Evolutionary conservation across 2,329 filamentous ascomycete species (phyloP).

Genomic region (Rosellinia necatrix): DNA sequence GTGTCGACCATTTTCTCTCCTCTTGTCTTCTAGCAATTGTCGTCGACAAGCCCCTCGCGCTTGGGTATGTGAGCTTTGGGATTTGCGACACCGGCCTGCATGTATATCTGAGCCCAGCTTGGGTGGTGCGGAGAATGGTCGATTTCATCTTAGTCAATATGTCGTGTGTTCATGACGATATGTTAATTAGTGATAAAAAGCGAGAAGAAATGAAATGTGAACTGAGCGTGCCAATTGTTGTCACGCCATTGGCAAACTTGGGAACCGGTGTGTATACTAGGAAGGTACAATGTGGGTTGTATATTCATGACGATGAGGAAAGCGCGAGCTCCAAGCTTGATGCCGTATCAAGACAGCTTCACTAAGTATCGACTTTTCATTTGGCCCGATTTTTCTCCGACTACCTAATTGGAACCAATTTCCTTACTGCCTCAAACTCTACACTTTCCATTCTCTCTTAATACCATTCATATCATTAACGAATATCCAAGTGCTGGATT

Average conservation of each 20-base stretch:
- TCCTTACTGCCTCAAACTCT: no score
- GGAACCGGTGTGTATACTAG: background rate
- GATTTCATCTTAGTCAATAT: constrained; percentile 34
- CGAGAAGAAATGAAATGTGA: no score
- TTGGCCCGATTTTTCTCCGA: constrained; percentile 35
- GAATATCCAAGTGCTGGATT: no score
- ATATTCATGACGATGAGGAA: background rate
- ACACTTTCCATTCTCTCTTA: no score
- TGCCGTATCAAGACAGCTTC: constrained; percentile 28
- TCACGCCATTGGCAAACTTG: no score
- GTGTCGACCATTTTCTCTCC: constrained; percentile 83
- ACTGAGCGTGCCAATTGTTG: no score
- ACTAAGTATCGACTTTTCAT: constrained; percentile 14
- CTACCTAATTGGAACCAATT: constrained; percentile 21
- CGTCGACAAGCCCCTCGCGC: constrained; percentile 36
- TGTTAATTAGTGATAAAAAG: no score
- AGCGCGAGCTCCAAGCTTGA: constrained; percentile 13
- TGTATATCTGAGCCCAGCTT: constrained; percentile 32
- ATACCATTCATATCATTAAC: no score
- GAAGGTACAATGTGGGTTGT: background rate
- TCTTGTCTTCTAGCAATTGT: constrained; percentile 39
- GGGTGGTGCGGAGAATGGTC: constrained; percentile 29
- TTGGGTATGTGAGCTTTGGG: constrained; percentile 24
- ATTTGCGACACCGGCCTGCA: constrained; percentile 25
- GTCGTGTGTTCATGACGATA: constrained; percentile 12